These are phyloP conservation scores for Polyporus arcularius DNA, from an alignment of 768 basidiomycete genomes.

Conservation along the genomic window DNA sequence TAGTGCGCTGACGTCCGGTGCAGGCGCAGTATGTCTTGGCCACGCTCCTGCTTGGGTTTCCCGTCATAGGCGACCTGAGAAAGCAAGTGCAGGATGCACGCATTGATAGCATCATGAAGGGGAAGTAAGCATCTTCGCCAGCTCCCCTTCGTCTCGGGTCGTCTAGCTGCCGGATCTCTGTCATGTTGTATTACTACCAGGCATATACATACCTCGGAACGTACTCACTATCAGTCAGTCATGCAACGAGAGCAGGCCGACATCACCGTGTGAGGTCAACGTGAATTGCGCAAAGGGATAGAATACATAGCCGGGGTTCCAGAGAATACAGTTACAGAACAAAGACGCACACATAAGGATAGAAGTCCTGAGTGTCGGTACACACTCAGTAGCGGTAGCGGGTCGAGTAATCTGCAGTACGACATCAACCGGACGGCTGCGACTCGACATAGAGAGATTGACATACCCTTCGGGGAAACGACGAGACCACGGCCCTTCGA, in stretches of 20 bases:
- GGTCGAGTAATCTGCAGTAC: slow-evolving; percentile 70
- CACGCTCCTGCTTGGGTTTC: slow-evolving; percentile 56
- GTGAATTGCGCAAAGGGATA: neutral
- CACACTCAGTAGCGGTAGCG: slow-evolving; percentile 66
- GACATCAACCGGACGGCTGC: neutral
- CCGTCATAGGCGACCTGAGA: slow-evolving; percentile 54
- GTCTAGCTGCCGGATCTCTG: neutral
- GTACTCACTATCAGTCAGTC: neutral
- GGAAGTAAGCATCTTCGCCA: slow-evolving; percentile 38
- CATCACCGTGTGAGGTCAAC: neutral
- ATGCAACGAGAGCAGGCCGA: too few species aligned
- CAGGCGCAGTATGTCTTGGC: slow-evolving; percentile 56
- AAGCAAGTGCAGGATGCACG: slow-evolving; percentile 63
- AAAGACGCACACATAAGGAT: neutral
- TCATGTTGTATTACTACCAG: neutral
- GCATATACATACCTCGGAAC: neutral
- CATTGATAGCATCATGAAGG: slow-evolving; percentile 82
- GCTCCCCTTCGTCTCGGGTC: neutral
- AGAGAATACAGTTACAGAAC: slow-evolving; percentile 13
- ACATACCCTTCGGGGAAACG: slow-evolving; percentile 89
- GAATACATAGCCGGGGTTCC: neutral
- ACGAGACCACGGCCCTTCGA: slow-evolving; percentile 98
- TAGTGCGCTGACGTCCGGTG: neutral
- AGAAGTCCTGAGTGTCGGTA: neutral
- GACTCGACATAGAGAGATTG: slow-evolving; percentile 6